phyloP scores from a whole-genome alignment of 129 eudicot species.

The Pulicaria dysenterica region DNA sequence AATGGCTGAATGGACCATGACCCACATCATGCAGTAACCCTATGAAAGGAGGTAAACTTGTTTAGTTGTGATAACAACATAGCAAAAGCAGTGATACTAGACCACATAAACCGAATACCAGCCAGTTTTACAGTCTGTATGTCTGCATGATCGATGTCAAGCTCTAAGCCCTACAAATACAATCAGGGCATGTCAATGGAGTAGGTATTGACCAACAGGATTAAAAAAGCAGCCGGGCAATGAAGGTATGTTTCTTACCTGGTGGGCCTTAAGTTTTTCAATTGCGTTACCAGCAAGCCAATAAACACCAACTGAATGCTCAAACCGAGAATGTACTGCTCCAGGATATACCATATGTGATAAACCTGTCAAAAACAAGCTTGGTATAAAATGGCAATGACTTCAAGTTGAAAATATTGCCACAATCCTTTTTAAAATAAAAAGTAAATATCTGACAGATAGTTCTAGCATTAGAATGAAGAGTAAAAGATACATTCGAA shows the following conservation, averaged over 20 bases:
- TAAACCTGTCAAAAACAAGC: conserved; percentile 49
- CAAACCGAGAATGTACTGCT: conserved; percentile 95
- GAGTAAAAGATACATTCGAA: background rate
- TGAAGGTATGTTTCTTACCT: conserved; percentile 43
- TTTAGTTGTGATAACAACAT: background rate
- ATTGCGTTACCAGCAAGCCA: conserved; percentile 89
- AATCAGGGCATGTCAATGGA: conserved; percentile 23
- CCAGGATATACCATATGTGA: conserved; percentile 87
- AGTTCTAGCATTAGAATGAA: conserved; percentile 4
- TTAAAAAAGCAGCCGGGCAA: conserved; percentile 16
- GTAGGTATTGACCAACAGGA: conserved; percentile 13
- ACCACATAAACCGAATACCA: conserved; percentile 47
- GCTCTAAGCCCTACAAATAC: conserved; percentile 74
- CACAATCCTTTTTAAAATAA: background rate
- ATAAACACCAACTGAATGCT: conserved; percentile 96
- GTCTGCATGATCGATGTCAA: conserved; percentile 65
- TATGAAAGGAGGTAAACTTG: conserved; percentile 23
- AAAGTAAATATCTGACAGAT: background rate
- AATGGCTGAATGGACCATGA: conserved; percentile 96
- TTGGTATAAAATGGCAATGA: background rate
- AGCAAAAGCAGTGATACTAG: conserved; percentile 12
- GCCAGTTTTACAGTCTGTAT: conserved; percentile 83
- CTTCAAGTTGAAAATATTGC: background rate
- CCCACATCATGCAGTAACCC: conserved; percentile 96
- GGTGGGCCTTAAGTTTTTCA: conserved; percentile 54